Percentiles rank a stretch among this genome's conserved stretches.
Evolutionary conservation across 2,329 filamentous ascomycete species (phyloP).

Genomic region (Paecilomyces dactylethromorphus): DNA sequence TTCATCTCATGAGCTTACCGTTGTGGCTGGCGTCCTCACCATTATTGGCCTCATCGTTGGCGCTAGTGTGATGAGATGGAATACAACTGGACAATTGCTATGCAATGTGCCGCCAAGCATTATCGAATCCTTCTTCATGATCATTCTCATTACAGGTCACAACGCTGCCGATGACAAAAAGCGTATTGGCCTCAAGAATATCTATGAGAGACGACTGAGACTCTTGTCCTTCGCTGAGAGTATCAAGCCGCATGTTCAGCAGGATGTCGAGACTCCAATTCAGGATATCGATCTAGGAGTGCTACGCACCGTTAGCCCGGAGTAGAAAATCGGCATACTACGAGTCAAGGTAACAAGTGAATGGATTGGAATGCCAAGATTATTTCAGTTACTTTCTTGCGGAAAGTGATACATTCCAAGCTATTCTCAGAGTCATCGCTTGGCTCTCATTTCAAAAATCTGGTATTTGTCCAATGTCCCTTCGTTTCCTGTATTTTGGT

Average conservation of each 20-base stretch:
- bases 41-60: conserved; percentile 21
- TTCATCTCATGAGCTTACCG: conserved; percentile 22
- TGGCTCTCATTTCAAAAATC: too few species aligned
- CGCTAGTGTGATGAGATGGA: conserved; percentile 26
- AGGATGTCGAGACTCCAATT: background rate
- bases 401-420: too few species aligned
- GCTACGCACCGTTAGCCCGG: too few species aligned
- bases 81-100: conserved; percentile 25
- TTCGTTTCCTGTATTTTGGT: too few species aligned
- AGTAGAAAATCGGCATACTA: too few species aligned
- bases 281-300: background rate
- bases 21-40: conserved; percentile 16
- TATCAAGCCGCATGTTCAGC: background rate
- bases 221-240: conserved; percentile 7
- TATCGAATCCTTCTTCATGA: conserved; percentile 28
- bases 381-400: too few species aligned
- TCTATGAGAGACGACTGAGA: conserved; percentile 14
- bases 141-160: conserved; percentile 27
- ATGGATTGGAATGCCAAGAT: too few species aligned
- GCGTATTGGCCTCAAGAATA: conserved; percentile 14
- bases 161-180: conserved; percentile 19
- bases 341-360: too few species aligned
- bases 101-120: conserved; percentile 31
- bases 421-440: too few species aligned
- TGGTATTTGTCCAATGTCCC: too few species aligned